Conservation (phyloP, 768 basidiomycete species). For the Tricholoma sp. region DNA sequence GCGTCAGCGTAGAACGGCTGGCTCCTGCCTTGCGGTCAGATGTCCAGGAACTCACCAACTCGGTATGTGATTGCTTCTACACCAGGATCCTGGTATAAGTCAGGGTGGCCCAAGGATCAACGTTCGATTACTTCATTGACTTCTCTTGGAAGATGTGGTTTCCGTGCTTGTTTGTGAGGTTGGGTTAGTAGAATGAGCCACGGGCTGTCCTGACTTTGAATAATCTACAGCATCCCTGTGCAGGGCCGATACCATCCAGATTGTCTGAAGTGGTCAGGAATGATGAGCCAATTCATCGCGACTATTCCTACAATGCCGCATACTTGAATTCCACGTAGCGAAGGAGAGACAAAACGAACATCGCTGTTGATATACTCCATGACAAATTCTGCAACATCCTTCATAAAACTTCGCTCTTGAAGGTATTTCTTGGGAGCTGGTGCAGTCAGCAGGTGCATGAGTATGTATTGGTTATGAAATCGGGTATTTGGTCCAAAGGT, state of each 20-base stretch:
- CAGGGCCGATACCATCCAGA: constrained; percentile 52
- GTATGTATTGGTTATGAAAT: constrained; percentile 23
- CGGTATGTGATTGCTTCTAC: constrained; percentile 22
- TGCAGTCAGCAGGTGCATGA: constrained; percentile 50
- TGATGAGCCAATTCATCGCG: constrained; percentile 58
- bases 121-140: constrained; percentile 16
- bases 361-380: constrained; percentile 66
- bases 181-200: constrained; percentile 23
- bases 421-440: constrained; percentile 38
- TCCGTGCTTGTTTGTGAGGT: constrained; percentile 6
- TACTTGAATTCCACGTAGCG: background rate
- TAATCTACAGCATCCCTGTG: constrained; percentile 68
- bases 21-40: constrained; percentile 1
- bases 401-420: constrained; percentile 55
- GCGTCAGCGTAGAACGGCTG: too few relatives aligned
- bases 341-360: constrained; percentile 27
- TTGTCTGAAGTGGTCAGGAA: constrained; percentile 39
- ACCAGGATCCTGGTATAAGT: constrained; percentile 14
- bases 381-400: constrained; percentile 65
- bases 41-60: constrained; percentile 25
- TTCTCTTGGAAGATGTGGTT: constrained; percentile 6
- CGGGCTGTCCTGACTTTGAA: constrained; percentile 51
- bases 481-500: constrained; percentile 33
- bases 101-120: constrained; percentile 12
- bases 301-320: constrained; percentile 50